Conservation (phyloP, 768 basidiomycete genomes). For the Suillus hirtellus region DNA sequence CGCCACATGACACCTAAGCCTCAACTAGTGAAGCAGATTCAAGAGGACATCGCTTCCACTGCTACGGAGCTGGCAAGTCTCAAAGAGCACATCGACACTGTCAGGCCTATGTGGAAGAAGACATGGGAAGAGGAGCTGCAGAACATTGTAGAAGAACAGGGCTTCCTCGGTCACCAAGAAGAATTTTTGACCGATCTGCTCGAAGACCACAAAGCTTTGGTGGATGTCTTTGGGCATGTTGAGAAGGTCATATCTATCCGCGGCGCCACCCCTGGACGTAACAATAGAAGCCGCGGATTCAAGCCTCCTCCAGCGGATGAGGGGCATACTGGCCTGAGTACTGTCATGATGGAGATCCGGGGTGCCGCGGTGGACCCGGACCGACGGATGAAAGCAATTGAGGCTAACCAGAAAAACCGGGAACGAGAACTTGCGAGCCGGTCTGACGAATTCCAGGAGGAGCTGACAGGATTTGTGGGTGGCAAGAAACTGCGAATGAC, state of each 20-base stretch:
- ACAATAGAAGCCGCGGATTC: constrained; percentile 48
- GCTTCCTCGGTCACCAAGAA: constrained; percentile 90
- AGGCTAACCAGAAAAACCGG: constrained; percentile 78
- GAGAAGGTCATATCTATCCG: constrained; percentile 83
- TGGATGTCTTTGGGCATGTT: constrained; percentile 86
- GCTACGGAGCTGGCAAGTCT: constrained; percentile 73
- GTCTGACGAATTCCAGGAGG: constrained; percentile 82
- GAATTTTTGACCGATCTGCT: constrained; percentile 85
- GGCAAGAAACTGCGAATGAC: constrained; percentile 93
- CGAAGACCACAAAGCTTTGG: constrained; percentile 90
- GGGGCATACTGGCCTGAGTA: constrained; percentile 63
- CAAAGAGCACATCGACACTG: constrained; percentile 80
- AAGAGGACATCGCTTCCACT: constrained; percentile 67
- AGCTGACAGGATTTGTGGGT: constrained; percentile 83
- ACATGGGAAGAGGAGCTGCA: constrained; percentile 97
- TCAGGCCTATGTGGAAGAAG: constrained; percentile 98
- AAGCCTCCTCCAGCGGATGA: constrained; percentile 66
- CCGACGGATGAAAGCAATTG: constrained; percentile 88
- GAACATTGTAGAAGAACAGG: constrained; percentile 96
- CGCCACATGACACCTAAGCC: constrained; percentile 84
- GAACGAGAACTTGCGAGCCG: constrained; percentile 71
- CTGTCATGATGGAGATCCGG: constrained; percentile 89
- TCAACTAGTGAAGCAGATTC: constrained; percentile 65
- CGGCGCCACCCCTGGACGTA: constrained; percentile 44
- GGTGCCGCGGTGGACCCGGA: constrained; percentile 82